phyloP scores from a whole-genome alignment of 768 basidiomycete genomes.

The Tephrocybe sp. region DNA sequence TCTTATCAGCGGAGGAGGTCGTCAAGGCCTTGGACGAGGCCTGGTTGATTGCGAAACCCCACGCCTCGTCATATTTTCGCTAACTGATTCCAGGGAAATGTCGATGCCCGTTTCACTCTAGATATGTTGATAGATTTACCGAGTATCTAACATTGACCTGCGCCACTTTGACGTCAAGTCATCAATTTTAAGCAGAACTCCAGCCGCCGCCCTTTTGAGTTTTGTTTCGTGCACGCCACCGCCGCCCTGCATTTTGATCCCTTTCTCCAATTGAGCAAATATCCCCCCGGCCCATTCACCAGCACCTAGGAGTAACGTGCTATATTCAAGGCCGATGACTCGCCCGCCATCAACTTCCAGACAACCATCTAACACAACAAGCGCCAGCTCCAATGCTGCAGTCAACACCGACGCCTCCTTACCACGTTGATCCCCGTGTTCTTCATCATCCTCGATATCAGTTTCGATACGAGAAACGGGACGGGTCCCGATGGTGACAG shows the following conservation, averaged over 20 bases:
- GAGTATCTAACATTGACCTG: slow-evolving; percentile 55
- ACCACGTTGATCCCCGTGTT: slow-evolving; percentile 28
- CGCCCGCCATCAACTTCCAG: slow-evolving; percentile 78
- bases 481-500: slow-evolving; percentile 72
- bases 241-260: slow-evolving; percentile 57
- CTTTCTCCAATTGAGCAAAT: slow-evolving; percentile 64
- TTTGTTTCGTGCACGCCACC: slow-evolving; percentile 66
- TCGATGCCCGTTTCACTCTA: too few species aligned
- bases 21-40: slow-evolving; percentile 17
- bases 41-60: slow-evolving; percentile 10
- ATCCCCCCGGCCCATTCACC: slow-evolving; percentile 82
- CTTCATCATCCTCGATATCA: slow-evolving; percentile 35
- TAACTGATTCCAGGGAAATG: background rate
- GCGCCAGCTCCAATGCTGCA: slow-evolving; percentile 72
- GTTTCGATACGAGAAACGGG: slow-evolving; percentile 48
- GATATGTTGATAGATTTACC: slow-evolving; percentile 30
- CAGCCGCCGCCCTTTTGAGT: slow-evolving; percentile 71
- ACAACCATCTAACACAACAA: slow-evolving; percentile 75
- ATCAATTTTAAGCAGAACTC: slow-evolving; percentile 80
- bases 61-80: slow-evolving; percentile 6
- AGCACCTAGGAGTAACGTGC: slow-evolving; percentile 63
- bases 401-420: slow-evolving; percentile 77
- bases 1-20: slow-evolving; percentile 10
- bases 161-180: slow-evolving; percentile 69
- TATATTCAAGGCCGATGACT: slow-evolving; percentile 73